Percentiles rank a stretch among this genome's conserved stretches.
Evolutionary conservation across 2,329 filamentous ascomycete genomes (phyloP).

Genomic region (Piedraia hortae): DNA sequence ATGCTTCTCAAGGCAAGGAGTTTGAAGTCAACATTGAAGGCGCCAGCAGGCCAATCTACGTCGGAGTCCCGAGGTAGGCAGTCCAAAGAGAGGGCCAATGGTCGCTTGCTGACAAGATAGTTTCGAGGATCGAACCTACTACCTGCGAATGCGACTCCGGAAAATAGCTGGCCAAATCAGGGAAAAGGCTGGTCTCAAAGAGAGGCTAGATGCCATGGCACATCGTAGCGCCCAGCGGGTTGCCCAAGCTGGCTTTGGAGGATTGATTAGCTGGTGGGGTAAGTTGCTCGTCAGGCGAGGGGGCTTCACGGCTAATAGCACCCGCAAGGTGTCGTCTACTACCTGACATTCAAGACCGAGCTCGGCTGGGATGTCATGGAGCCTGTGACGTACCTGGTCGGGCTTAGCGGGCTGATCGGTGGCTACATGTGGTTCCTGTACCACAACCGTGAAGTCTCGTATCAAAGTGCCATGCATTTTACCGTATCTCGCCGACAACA

Average conservation of each 20-base stretch:
- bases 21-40: conserved; percentile 68
- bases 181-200: conserved; percentile 43
- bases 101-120: too few species aligned
- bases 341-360: conserved; percentile 30
- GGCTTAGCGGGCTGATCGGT: conserved; percentile 61
- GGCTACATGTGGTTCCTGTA: conserved; percentile 88
- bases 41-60: conserved; percentile 35
- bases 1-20: conserved; percentile 59
- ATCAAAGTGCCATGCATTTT: conserved; percentile 63
- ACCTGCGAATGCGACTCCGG: conserved; percentile 48
- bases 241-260: conserved; percentile 51
- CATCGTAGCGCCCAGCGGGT: conserved; percentile 52
- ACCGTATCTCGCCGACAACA: conserved; percentile 57
- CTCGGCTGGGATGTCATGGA: conserved; percentile 80
- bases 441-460: conserved; percentile 64
- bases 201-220: conserved; percentile 52
- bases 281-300: too few species aligned
- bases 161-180: conserved; percentile 43
- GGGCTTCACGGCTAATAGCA: too few species aligned
- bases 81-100: too few species aligned
- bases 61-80: conserved; percentile 71
- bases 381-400: conserved; percentile 67
- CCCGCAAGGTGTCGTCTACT: conserved; percentile 1
- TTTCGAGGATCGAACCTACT: conserved; percentile 76
- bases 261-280: conserved; percentile 54